A percentile compares a stretch with the other conserved stretches of the same genome.
Evolutionary conservation across 2,329 filamentous ascomycete genomes (phyloP).

Genomic region (Alternaria consortialis): DNA sequence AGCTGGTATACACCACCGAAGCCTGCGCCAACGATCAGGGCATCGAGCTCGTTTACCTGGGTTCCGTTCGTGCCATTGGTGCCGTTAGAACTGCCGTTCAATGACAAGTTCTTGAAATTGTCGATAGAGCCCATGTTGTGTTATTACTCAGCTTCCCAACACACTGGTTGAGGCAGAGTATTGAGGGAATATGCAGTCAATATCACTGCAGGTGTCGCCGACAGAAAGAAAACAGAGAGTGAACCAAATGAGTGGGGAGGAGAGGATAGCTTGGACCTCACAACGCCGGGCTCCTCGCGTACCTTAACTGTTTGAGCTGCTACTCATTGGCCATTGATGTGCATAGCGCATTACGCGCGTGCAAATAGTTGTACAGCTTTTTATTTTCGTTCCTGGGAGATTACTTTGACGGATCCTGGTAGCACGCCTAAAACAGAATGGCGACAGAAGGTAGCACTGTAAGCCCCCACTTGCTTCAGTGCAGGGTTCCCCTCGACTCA

Average conservation of each 20-base stretch:
- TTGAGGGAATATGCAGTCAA: not conserved
- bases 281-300: not conserved
- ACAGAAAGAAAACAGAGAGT: not conserved
- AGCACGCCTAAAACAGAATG: not conserved
- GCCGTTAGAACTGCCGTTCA: not conserved
- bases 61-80: not conserved
- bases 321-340: not conserved
- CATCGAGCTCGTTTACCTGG: slow-evolving; percentile 26
- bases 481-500: not conserved
- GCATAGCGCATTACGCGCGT: not conserved
- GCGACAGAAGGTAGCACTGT: not conserved
- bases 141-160: not conserved
- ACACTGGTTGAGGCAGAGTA: not conserved
- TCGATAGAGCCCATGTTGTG: slow-evolving; percentile 15
- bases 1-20: slow-evolving; percentile 42
- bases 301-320: not conserved
- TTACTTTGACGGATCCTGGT: not conserved
- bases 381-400: not conserved
- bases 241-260: not conserved
- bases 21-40: slow-evolving; percentile 39
- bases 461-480: not conserved
- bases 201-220: not conserved
- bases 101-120: not conserved
- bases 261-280: not conserved
- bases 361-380: not conserved